A percentile compares a stretch with the other conserved stretches of the same genome.
phyloP scores from a whole-genome alignment of 805 yeast genomes.

The Teunomyces pallodes region DNA sequence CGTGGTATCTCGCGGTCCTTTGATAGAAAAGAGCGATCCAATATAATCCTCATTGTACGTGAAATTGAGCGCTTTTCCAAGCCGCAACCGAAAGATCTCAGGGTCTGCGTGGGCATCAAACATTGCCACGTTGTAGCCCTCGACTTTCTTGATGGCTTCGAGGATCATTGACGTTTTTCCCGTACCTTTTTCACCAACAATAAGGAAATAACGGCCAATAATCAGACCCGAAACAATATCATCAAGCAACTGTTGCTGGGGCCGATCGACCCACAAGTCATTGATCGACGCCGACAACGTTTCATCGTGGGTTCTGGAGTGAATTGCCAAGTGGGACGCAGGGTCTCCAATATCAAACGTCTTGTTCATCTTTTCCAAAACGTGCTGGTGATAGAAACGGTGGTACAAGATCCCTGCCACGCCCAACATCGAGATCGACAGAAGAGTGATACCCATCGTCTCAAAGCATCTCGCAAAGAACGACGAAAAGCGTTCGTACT shows the following conservation, averaged over 20 bases:
- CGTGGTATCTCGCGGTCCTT: constrained; percentile 84
- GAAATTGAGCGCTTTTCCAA: constrained; percentile 74
- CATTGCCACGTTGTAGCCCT: constrained; percentile 63
- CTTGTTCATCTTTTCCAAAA: constrained; percentile 57
- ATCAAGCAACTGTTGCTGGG: constrained; percentile 64
- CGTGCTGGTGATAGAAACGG: constrained; percentile 54
- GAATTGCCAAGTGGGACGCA: constrained; percentile 58
- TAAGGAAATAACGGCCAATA: constrained; percentile 64
- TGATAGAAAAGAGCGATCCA: constrained; percentile 73
- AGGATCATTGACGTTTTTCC: constrained; percentile 77
- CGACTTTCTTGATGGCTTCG: constrained; percentile 64
- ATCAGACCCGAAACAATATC: constrained; percentile 63
- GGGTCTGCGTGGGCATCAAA: constrained; percentile 86
- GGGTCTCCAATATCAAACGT: constrained; percentile 72
- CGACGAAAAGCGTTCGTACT: constrained; percentile 2
- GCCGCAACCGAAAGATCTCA: constrained; percentile 71
- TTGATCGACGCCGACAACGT: constrained; percentile 13
- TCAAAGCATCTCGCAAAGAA: constrained; percentile 49
- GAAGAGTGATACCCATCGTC: constrained; percentile 68
- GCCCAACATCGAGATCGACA: constrained; percentile 66
- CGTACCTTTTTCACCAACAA: constrained; percentile 84
- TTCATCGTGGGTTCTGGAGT: constrained; percentile 39
- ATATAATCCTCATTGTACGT: constrained; percentile 78
- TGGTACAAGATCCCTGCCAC: constrained; percentile 74
- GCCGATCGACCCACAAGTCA: constrained; percentile 62